Base-by-base conservation (phyloP, 352 stramenopile species). In the Phytophthora colocasiae region DNA sequence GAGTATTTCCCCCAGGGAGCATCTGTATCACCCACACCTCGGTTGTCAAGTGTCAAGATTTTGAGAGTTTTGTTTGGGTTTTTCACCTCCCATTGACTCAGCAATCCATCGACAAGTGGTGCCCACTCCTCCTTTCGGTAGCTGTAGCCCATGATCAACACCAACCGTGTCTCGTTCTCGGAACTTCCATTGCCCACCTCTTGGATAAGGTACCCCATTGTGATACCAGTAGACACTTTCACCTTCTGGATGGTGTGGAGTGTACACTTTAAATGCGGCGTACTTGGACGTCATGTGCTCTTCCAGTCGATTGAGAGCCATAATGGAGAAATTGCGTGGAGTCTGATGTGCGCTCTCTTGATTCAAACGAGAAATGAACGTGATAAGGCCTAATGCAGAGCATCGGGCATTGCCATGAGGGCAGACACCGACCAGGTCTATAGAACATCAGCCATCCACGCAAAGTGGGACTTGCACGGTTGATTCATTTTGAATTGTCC, bases 11-110 rank as follows among this genome's bases (percentile, higher is more conserved):
- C 81, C 71, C 71, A 86, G 0, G 83, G 72, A 27, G 68, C 66
- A 46, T 89, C 81, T 5, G 78, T 78, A 49, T 57, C 75, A 40
- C 82, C 83, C 1, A 80, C 66, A 19, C 78, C 83, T 29, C 83
- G 78, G 68, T 90, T 91, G 62, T 89, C 83, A 17, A 91, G 73
- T 8, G 73, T 85, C 47, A 89, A 36, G 15, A 91, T 50, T 48
- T 81, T 69, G 46, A 88, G 52, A 3, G 38, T 48, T 38, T 63
- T 69, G 27, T 70, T 43, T n/a, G 31, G 11, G 10, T 46, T 29
- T 4, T 48, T 29, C n/a, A 55, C 32, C 1, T 58, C 29, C 73
- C 73, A 80, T 47, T 75, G 53, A 14, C 63, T 69, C 14, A 84
- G 56, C 22, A 87, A 45, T 6, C 45, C 50, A 32, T 81, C 59